Percentiles rank a stretch among this genome's conserved stretches.
These are phyloP conservation scores for Ichthyophonus hoferi DNA, from an alignment of 208 protist genomes.

Conservation along the genomic window DNA sequence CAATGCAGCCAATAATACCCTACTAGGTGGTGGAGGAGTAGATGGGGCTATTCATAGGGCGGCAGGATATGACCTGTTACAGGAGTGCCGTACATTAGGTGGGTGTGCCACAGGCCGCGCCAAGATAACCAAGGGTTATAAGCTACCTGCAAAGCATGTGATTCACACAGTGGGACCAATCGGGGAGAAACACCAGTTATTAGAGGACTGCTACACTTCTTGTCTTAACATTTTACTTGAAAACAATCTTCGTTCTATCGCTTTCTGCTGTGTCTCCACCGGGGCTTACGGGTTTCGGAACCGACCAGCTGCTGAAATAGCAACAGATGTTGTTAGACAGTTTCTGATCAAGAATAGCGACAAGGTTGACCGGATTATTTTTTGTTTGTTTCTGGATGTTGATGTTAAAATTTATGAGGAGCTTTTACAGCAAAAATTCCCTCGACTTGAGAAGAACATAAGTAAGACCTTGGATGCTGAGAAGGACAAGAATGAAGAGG, in stretches of 20 bases:
- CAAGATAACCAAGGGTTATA: conserved; percentile 60
- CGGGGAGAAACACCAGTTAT: conserved; percentile 29
- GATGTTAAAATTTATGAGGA: conserved; percentile 11
- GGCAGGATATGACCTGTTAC: conserved; percentile 50
- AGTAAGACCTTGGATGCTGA: background rate
- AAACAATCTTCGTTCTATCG: conserved; percentile 44
- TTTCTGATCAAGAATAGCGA: conserved; percentile 47
- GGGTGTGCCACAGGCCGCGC: conserved; percentile 53
- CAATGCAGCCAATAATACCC: conserved; percentile 58
- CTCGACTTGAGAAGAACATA: background rate
- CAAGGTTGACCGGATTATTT: conserved; percentile 51
- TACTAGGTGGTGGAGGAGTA: conserved; percentile 53
- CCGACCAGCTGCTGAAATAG: conserved; percentile 43
- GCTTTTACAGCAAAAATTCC: background rate
- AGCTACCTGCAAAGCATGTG: conserved; percentile 55
- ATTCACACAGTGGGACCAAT: conserved; percentile 64
- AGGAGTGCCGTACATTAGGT: conserved; percentile 48
- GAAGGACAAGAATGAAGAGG: background rate
- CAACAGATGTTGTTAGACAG: conserved; percentile 23
- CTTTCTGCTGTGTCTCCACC: conserved; percentile 56
- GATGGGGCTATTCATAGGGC: conserved; percentile 65
- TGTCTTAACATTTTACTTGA: conserved; percentile 42
- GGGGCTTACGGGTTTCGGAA: conserved; percentile 61
- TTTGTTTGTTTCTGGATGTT: conserved; percentile 46
- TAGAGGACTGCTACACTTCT: conserved; percentile 54